A percentile compares a stretch with the other conserved stretches of the same genome.
Evolutionary conservation across 345 rosid genomes (phyloP).

Genomic region (Gossypium anomalum): DNA sequence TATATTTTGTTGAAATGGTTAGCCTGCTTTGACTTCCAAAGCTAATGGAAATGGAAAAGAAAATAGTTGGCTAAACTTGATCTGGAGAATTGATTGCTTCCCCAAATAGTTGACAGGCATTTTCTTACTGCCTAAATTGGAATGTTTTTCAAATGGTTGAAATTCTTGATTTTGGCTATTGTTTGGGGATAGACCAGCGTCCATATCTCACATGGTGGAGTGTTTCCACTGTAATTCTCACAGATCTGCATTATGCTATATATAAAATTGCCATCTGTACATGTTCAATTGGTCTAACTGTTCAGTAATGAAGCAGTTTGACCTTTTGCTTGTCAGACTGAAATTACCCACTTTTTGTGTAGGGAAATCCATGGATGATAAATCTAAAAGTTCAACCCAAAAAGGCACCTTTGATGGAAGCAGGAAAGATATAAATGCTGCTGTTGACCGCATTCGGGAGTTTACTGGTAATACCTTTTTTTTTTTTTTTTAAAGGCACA

Average conservation of each 20-base stretch:
- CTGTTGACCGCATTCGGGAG: constrained; percentile 80
- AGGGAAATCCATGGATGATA: constrained; percentile 65
- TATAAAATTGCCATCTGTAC: neutral
- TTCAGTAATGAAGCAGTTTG: neutral
- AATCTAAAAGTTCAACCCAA: constrained; percentile 58
- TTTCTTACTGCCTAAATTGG: neutral
- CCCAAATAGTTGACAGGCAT: neutral
- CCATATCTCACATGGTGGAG: neutral
- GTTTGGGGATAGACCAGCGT: neutral
- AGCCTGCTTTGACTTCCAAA: constrained; percentile 6
- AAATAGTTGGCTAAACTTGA: neutral
- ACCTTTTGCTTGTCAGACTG: constrained; percentile 4
- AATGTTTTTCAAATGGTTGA: constrained; percentile 5
- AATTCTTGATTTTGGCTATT: constrained; percentile 2
- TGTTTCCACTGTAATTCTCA: neutral
- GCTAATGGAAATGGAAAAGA: neutral
- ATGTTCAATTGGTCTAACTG: neutral
- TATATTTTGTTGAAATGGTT: neutral
- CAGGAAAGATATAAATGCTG: constrained; percentile 81
- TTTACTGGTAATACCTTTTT: constrained; percentile 57
- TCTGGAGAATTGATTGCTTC: neutral
- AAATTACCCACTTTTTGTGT: constrained; percentile 10
- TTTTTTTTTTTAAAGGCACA: neutral
- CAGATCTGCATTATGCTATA: neutral
- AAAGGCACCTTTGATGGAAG: constrained; percentile 85